Conservation (phyloP, 768 basidiomycete species). For the Chalciporus piperatus region DNA sequence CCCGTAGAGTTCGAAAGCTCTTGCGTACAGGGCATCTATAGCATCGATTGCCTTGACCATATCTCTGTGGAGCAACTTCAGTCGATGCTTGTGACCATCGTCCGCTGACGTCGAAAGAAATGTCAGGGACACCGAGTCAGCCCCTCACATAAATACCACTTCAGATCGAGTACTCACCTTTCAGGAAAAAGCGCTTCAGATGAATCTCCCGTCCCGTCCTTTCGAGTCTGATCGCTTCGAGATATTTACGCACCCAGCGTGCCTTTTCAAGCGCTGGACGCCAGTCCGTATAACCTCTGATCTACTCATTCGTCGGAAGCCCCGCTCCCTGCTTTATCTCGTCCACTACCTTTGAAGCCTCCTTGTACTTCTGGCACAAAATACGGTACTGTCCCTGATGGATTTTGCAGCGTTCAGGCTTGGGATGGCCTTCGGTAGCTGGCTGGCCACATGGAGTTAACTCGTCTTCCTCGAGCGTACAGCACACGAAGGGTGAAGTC, state of each 20-base stretch:
- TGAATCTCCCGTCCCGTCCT: constrained; percentile 31
- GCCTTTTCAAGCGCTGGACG: constrained; percentile 16
- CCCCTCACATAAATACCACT: too few species aligned
- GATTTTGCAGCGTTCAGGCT: constrained; percentile 17
- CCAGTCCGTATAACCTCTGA: constrained; percentile 12
- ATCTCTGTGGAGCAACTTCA: too few species aligned
- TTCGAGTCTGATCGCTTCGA: constrained; percentile 33
- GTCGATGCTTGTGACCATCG: constrained; percentile 1
- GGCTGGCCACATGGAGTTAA: constrained; percentile 20
- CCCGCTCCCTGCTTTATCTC: constrained; percentile 4
- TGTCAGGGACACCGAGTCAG: too few species aligned
- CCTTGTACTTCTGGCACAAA: constrained; percentile 14
- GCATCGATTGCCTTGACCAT: too few species aligned
- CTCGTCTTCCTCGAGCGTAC: constrained; percentile 24
- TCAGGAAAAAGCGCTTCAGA: constrained; percentile 29
- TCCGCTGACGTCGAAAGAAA: constrained; percentile 20
- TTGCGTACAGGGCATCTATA: too few species aligned
- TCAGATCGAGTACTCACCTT: constrained; percentile 13
- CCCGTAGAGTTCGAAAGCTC: too few species aligned
- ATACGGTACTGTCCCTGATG: constrained; percentile 27
- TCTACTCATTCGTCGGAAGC: constrained; percentile 19
- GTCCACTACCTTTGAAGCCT: constrained; percentile 27
- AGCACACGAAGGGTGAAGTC: constrained; percentile 2
- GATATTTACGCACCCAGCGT: constrained; percentile 24
- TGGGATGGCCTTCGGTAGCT: constrained; percentile 19